These are phyloP conservation scores for Malassezia globosa DNA, from an alignment of 1,284 basidiomycete genomes.

Conservation along the genomic window DNA sequence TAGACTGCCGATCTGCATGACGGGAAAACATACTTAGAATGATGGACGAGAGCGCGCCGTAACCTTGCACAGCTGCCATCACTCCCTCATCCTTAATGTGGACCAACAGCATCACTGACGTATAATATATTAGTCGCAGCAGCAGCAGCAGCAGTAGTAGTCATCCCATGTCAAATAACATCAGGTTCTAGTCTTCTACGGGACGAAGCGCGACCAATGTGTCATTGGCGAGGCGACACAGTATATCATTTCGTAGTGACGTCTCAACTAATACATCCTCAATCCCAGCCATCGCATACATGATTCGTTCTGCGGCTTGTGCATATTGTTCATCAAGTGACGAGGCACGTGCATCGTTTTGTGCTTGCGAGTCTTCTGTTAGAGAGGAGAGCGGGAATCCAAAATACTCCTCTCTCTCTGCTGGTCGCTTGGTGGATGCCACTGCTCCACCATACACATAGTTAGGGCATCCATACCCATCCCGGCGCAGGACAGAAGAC, in stretches of 20 bases:
- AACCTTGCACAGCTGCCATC: too few species aligned
- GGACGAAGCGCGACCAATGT: constrained; percentile 30
- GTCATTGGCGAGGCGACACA: constrained; percentile 37
- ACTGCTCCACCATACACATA: constrained; percentile 11
- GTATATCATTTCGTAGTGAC: constrained; percentile 36
- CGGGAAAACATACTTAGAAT: not conserved
- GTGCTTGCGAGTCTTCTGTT: constrained; percentile 1
- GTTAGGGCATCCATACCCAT: constrained; percentile 19
- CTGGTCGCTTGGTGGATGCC: constrained; percentile 2
- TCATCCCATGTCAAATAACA: too few species aligned
- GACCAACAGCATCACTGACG: not conserved
- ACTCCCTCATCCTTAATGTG: too few species aligned
- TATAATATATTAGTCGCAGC: not conserved
- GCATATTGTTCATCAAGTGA: constrained; percentile 11
- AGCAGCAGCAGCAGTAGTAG: too few species aligned
- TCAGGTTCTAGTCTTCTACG: constrained; percentile 1
- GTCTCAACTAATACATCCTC: constrained; percentile 32
- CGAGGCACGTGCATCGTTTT: not conserved
- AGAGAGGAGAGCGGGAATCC: constrained; percentile 29
- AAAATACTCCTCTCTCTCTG: constrained; percentile 32
- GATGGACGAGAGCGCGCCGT: too few species aligned
- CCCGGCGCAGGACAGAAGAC: constrained; percentile 23
- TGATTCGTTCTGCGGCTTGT: constrained; percentile 23
- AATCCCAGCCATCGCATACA: constrained; percentile 30
- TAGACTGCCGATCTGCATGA: constrained; percentile 17